Conservation (phyloP, 139 green algal genomes). For the Chlorella vulgaris region DNA sequence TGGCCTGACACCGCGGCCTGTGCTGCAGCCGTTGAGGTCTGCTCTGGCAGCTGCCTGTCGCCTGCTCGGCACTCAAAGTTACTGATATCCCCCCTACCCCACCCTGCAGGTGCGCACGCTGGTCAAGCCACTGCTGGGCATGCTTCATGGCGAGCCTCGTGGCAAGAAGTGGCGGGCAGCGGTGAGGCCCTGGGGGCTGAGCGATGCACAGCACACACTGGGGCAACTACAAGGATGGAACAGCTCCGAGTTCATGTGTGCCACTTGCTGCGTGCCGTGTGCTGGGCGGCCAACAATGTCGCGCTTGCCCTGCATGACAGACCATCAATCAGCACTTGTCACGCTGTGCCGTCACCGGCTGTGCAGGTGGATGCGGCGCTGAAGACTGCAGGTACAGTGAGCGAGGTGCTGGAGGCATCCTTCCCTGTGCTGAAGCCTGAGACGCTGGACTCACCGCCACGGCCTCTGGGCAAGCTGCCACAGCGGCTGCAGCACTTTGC, state of each 20-base stretch:
- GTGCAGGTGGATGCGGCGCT: constrained; percentile 37
- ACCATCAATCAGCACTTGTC: no score
- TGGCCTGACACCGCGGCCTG: no score
- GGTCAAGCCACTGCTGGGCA: constrained; percentile 80
- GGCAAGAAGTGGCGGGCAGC: constrained; percentile 60
- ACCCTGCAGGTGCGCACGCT: constrained; percentile 73
- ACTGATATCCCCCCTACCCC: no score
- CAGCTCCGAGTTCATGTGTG: no score
- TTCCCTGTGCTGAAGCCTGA: constrained; percentile 49
- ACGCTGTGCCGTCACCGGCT: not conserved
- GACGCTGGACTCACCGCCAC: constrained; percentile 60
- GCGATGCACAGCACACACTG: no score
- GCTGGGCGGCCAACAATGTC: no score
- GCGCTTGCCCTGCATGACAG: no score
- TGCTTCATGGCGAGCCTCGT: constrained; percentile 79
- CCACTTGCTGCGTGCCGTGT: no score
- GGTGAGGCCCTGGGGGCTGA: not conserved
- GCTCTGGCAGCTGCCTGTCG: no score
- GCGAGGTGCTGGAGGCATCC: constrained; percentile 46
- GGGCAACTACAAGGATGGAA: no score
- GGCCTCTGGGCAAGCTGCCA: not conserved
- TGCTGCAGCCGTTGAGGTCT: no score
- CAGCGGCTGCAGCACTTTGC: constrained; percentile 15
- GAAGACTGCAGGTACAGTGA: constrained; percentile 24
- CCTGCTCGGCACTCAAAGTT: no score